Percentiles rank a stretch among this genome's conserved stretches.
Evolutionary conservation across 768 basidiomycete species (phyloP).

Genomic region (Lentinula aciculospora): DNA sequence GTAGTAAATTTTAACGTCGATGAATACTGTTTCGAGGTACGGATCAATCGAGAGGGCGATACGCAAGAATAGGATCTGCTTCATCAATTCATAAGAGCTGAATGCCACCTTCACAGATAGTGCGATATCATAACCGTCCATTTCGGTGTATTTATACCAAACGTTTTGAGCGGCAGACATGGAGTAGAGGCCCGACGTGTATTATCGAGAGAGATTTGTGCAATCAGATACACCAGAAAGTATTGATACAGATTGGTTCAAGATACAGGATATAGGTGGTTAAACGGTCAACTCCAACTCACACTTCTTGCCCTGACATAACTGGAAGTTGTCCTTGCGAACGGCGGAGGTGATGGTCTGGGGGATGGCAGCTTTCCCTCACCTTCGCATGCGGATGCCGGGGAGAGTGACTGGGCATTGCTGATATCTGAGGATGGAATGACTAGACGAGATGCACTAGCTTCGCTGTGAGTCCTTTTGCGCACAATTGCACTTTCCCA

Average conservation of each 20-base stretch:
- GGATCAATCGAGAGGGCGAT: too few species aligned
- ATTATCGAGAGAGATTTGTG: too few species aligned
- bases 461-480: conserved; percentile 4
- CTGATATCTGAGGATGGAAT: not conserved
- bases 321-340: conserved; percentile 6
- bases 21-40: too few species aligned
- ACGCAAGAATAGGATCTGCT: too few species aligned
- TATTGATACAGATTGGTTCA: not conserved
- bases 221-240: too few species aligned
- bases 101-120: too few species aligned
- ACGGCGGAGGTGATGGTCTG: conserved; percentile 12
- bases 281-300: conserved; percentile 6
- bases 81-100: too few species aligned
- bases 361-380: conserved; percentile 10
- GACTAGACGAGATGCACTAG: conserved; percentile 8
- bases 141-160: too few species aligned
- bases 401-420: not conserved
- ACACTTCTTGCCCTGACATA: conserved; percentile 13
- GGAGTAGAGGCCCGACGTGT: too few species aligned
- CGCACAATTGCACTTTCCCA: conserved; percentile 41
- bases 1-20: too few species aligned
- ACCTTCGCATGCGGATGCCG: not conserved
- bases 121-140: too few species aligned
- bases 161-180: too few species aligned
- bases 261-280: not conserved